Conservation (phyloP, 257 asterid genomes). For the Eucommia ulmoides region DNA sequence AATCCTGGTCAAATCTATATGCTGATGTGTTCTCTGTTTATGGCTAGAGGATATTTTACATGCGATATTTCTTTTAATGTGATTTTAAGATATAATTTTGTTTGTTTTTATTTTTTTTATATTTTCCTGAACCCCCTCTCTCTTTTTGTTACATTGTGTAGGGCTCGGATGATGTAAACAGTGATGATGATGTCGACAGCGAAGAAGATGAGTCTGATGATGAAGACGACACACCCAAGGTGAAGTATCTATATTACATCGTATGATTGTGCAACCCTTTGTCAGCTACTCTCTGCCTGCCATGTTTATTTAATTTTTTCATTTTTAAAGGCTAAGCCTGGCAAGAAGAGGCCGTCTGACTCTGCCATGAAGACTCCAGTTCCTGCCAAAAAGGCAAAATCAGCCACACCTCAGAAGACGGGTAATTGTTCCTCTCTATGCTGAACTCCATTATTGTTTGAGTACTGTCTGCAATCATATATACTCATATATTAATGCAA, state of each 20-base stretch:
- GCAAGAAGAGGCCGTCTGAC: constrained; percentile 1
- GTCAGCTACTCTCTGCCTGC: not conserved
- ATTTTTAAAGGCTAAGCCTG: not conserved
- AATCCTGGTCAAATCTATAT: not conserved
- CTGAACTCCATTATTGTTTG: too few relatives aligned
- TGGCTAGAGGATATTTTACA: too few relatives aligned
- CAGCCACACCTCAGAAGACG: not conserved
- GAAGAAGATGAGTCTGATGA: constrained; percentile 7
- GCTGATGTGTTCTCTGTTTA: not conserved
- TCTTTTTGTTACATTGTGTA: not conserved
- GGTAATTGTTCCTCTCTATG: not conserved
- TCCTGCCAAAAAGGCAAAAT: not conserved
- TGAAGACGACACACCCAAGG: constrained; percentile 5
- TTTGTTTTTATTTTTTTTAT: not conserved
- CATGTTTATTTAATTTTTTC: not conserved
- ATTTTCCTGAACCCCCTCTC: not conserved
- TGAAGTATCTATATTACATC: not conserved
- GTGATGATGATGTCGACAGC: not conserved
- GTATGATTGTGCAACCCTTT: not conserved
- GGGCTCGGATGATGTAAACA: not conserved
- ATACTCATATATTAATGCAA: not conserved
- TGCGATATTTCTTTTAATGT: too few relatives aligned
- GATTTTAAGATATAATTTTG: too few relatives aligned
- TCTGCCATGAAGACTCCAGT: not conserved
- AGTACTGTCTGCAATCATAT: not conserved